These are phyloP conservation scores for Boletales sp. DNA, from an alignment of 768 basidiomycete genomes.

Conservation along the genomic window DNA sequence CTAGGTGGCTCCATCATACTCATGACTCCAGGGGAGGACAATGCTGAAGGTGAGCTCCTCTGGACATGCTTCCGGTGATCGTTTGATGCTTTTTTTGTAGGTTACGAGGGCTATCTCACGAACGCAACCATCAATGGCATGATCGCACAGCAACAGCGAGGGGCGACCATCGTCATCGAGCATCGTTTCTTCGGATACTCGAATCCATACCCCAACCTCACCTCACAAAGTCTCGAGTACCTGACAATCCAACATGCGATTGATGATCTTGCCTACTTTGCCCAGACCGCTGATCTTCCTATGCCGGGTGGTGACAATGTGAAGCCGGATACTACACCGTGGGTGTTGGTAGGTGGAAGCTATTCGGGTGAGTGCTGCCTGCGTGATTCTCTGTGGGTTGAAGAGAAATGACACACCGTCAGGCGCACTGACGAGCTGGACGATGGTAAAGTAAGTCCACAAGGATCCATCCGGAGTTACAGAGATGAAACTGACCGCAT, in stretches of 20 bases:
- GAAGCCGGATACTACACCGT: conserved; percentile 47
- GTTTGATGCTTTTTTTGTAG: conserved; percentile 5
- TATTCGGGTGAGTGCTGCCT: conserved; percentile 29
- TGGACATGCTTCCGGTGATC: background rate
- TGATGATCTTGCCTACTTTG: conserved; percentile 69
- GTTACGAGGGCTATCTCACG: conserved; percentile 52
- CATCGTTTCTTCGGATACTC: conserved; percentile 77
- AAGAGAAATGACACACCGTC: background rate
- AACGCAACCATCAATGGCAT: conserved; percentile 61
- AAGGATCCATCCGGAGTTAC: background rate
- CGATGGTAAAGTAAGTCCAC: conserved; percentile 58
- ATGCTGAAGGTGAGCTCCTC: conserved; percentile 39
- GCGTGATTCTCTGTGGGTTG: background rate
- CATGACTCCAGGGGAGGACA: conserved; percentile 59
- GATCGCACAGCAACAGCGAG: conserved; percentile 64
- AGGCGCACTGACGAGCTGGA: conserved; percentile 54
- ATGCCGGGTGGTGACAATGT: conserved; percentile 63
- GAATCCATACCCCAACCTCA: conserved; percentile 63
- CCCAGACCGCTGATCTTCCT: conserved; percentile 60
- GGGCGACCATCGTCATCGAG: conserved; percentile 60
- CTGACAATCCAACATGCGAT: conserved; percentile 75
- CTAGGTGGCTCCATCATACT: conserved; percentile 26
- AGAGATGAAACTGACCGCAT: background rate
- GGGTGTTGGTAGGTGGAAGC: conserved; percentile 42
- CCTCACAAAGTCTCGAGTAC: conserved; percentile 49